Conservation (phyloP, 2,329 filamentous ascomycete species). For the Plenodomus lindquistii region DNA sequence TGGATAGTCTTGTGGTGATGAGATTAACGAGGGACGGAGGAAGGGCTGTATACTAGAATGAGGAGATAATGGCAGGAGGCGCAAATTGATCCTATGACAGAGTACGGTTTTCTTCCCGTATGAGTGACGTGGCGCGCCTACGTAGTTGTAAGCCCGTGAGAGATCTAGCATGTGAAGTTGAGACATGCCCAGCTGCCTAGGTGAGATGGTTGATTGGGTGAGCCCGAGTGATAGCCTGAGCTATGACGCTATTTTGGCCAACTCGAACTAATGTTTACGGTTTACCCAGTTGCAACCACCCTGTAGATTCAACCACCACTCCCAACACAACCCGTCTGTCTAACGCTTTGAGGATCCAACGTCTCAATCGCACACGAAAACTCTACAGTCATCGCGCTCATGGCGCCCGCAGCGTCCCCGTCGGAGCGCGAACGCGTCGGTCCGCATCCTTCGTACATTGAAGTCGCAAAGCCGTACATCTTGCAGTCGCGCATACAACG, state of each 20-base stretch:
- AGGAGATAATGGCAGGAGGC: constrained; percentile 20
- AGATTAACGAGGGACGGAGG: not conserved
- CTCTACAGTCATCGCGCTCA: constrained; percentile 4
- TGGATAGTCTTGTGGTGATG: constrained; percentile 12
- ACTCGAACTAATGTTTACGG: too few species aligned
- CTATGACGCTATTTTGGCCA: constrained; percentile 18
- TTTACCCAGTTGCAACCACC: constrained; percentile 11
- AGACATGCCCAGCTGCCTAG: not conserved
- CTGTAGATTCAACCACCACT: not conserved
- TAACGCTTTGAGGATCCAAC: too few species aligned
- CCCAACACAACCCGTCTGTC: not conserved
- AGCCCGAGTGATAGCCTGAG: constrained; percentile 5
- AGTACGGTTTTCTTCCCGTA: not conserved
- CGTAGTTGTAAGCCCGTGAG: not conserved
- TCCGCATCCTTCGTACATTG: constrained; percentile 66
- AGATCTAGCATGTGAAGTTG: not conserved
- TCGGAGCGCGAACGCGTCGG: constrained; percentile 43
- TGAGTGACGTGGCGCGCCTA: not conserved
- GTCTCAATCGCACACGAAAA: too few species aligned
- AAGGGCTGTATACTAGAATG: not conserved
- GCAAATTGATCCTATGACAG: not conserved
- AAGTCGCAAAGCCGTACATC: constrained; percentile 73
- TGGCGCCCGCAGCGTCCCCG: constrained; percentile 37
- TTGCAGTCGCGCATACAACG: constrained; percentile 79
- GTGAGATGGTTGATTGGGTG: too few species aligned